Conservation (phyloP, 768 basidiomycete species). For the Chalciporus chontae region DNA sequence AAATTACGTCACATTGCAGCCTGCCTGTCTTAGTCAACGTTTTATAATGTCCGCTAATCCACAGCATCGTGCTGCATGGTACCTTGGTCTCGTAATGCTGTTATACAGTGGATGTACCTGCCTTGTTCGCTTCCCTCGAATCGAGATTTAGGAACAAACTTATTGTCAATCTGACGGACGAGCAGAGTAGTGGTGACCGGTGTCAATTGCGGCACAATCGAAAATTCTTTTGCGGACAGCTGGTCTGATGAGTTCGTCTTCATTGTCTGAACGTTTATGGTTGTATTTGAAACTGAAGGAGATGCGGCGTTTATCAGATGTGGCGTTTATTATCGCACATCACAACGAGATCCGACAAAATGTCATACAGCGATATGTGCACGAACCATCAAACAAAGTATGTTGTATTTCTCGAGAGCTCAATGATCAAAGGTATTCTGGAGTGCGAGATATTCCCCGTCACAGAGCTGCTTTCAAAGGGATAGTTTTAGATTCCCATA, state of each 20-base stretch:
- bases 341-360: background rate
- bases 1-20: conserved; percentile 19
- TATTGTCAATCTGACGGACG: conserved; percentile 1
- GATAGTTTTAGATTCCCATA: conserved; percentile 41
- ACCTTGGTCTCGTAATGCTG: no score
- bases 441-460: background rate
- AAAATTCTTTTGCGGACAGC: conserved; percentile 1
- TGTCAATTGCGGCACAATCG: background rate
- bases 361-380: background rate
- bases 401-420: background rate
- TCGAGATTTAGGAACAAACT: conserved; percentile 3
- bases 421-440: background rate
- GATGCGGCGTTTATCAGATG: conserved; percentile 24
- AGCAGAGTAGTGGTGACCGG: background rate
- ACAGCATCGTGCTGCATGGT: conserved; percentile 7
- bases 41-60: conserved; percentile 28
- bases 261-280: background rate
- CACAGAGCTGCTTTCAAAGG: conserved; percentile 10
- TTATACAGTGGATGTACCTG: background rate
- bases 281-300: conserved; percentile 15
- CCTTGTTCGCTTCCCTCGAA: conserved; percentile 3
- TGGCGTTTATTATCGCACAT: conserved; percentile 22
- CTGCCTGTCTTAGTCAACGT: conserved; percentile 8
- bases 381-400: background rate
- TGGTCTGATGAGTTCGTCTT: background rate